A percentile compares a stretch with the other conserved stretches of the same genome.
Evolutionary conservation across 345 rosid species (phyloP).

Genomic region (Lepidium sativum): DNA sequence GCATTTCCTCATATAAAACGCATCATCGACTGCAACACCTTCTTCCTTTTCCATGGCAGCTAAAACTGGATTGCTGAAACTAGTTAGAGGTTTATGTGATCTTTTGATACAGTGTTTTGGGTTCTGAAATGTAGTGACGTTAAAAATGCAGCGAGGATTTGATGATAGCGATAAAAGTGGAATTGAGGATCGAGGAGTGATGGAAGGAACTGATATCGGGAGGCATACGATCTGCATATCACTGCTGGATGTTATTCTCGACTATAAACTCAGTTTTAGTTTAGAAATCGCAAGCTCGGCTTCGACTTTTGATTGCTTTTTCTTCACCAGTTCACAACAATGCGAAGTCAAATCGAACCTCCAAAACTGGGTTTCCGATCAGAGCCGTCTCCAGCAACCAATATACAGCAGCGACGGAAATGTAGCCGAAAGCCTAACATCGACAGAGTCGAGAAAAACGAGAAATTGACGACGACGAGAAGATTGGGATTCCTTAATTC

Average conservation of each 20-base stretch:
- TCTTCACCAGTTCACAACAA: neutral
- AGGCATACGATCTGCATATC: constrained; percentile 22
- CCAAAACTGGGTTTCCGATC: neutral
- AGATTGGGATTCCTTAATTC: neutral
- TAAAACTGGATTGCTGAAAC: constrained; percentile 6
- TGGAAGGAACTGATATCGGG: neutral
- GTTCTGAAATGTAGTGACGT: neutral
- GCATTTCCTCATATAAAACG: constrained; percentile 59
- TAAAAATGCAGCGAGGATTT: constrained; percentile 1
- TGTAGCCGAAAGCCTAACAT: neutral
- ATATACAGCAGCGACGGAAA: neutral
- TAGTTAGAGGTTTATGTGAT: constrained; percentile 14
- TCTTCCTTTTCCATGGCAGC: constrained; percentile 27
- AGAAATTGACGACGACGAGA: neutral
- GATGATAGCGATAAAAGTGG: neutral
- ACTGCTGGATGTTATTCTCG: neutral
- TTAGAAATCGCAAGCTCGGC: neutral
- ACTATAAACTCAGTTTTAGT: neutral
- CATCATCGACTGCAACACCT: constrained; percentile 32
- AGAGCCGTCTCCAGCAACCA: neutral
- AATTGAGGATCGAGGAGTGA: constrained; percentile 7
- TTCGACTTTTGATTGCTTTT: neutral
- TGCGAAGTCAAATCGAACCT: neutral
- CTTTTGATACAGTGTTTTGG: neutral
- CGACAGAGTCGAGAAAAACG: neutral